Conservation (phyloP, 768 basidiomycete species). For the Psilocybe sp. region DNA sequence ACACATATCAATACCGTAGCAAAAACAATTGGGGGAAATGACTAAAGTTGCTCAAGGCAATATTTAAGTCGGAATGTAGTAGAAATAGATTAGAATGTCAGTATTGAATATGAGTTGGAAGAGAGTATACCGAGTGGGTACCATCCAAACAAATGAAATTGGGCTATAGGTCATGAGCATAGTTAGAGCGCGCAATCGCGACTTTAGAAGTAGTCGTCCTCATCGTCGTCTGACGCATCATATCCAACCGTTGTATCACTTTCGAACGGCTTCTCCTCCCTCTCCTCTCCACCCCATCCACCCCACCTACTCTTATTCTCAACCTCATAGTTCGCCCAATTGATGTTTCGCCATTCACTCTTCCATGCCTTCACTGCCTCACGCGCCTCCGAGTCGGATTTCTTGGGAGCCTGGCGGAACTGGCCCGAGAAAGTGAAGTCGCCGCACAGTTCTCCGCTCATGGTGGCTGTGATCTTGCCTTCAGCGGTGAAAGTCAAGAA, state of each 20-base stretch:
- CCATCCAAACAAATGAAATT: no score
- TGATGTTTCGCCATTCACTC: slow-evolving; percentile 14
- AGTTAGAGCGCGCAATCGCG: no score
- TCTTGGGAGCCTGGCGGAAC: neutral
- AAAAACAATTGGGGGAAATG: no score
- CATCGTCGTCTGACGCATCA: neutral
- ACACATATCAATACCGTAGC: no score
- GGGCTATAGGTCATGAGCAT: no score
- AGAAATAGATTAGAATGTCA: no score
- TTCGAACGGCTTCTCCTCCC: slow-evolving; percentile 10
- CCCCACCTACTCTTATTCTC: slow-evolving; percentile 16
- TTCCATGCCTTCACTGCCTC: slow-evolving; percentile 19
- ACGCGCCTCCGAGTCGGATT: neutral
- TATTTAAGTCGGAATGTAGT: no score
- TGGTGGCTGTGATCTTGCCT: slow-evolving; percentile 17
- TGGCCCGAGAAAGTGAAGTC: slow-evolving; percentile 19
- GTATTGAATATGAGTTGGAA: no score
- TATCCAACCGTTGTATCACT: slow-evolving; percentile 13
- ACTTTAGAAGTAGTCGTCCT: no score
- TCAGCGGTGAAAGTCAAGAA: slow-evolving; percentile 20
- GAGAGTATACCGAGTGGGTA: no score
- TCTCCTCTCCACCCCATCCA: slow-evolving; percentile 9
- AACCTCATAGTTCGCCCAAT: slow-evolving; percentile 9
- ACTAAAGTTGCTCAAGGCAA: no score
- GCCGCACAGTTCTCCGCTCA: slow-evolving; percentile 10